These are phyloP conservation scores for Rosa hybrid DNA, from an alignment of 331 rosid genomes.

Conservation along the genomic window DNA sequence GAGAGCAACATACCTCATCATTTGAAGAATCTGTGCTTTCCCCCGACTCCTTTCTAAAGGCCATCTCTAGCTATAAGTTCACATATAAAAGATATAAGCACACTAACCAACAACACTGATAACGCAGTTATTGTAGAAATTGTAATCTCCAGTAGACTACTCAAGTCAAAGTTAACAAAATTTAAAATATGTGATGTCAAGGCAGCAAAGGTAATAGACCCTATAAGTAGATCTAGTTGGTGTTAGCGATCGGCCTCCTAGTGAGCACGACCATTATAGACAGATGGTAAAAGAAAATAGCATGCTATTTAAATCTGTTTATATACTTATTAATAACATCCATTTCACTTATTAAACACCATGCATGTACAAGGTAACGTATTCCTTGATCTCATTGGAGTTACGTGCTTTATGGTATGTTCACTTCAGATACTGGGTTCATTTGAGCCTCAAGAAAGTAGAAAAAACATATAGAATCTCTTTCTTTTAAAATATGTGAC, in stretches of 20 bases:
- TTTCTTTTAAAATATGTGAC: conserved; percentile 26
- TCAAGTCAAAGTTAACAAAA: not conserved
- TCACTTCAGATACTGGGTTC: not conserved
- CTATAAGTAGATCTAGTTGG: not conserved
- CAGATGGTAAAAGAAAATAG: not conserved
- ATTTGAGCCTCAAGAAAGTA: not conserved
- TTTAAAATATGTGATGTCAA: not conserved
- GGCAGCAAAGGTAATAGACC: not conserved
- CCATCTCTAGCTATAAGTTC: conserved; percentile 74
- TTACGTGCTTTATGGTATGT: not conserved
- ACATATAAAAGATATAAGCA: conserved; percentile 11
- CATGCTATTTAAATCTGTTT: not conserved
- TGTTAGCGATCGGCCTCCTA: not conserved
- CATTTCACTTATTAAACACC: not conserved
- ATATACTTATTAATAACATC: too few species aligned
- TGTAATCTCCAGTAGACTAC: not conserved
- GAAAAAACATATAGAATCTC: not conserved
- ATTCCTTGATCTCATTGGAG: not conserved
- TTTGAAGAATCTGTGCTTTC: conserved; percentile 44
- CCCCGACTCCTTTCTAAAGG: conserved; percentile 68
- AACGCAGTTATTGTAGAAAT: not conserved
- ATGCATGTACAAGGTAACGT: not conserved
- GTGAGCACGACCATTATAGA: not conserved
- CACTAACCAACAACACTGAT: conserved; percentile 1
- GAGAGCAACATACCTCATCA: conserved; percentile 59